Percentiles rank a stretch among this genome's conserved stretches.
Evolutionary conservation across 371 early-diverging fungal genomes (phyloP).

Genomic region (Batrachochytrium dendrobatidis): DNA sequence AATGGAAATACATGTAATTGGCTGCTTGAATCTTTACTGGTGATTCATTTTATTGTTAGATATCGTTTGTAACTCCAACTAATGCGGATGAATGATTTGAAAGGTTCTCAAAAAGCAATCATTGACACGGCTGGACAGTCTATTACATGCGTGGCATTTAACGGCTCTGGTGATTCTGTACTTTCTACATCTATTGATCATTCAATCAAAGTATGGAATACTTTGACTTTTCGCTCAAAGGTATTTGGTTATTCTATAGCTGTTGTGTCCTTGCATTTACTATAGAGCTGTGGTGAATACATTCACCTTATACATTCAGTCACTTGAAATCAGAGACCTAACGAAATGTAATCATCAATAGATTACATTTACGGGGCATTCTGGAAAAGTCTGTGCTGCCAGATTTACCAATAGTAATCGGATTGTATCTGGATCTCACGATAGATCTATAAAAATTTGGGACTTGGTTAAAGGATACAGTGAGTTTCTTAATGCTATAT

Average conservation of each 20-base stretch:
- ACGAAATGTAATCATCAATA: too few relatives aligned
- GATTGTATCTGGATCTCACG: constrained; percentile 90
- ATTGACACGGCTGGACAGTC: constrained; percentile 80
- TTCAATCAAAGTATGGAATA: constrained; percentile 78
- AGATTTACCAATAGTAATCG: constrained; percentile 75
- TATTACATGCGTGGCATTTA: constrained; percentile 77
- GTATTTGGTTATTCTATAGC: constrained; percentile 15
- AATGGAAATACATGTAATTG: constrained; percentile 65
- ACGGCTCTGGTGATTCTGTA: constrained; percentile 64
- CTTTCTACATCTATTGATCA: constrained; percentile 87
- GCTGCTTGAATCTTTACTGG: not conserved
- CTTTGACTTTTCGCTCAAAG: constrained; percentile 60
- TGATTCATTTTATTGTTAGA: too few relatives aligned
- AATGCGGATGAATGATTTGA: not conserved
- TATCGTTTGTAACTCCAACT: too few relatives aligned
- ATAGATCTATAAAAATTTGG: constrained; percentile 93
- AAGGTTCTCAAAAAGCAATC: constrained; percentile 30
- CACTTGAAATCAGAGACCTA: too few relatives aligned
- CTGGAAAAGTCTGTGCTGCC: constrained; percentile 85
- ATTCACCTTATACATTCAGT: too few relatives aligned
- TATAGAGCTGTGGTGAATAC: too few relatives aligned
- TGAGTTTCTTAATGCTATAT: constrained; percentile 29
- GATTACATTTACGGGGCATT: constrained; percentile 93
- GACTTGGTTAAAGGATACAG: constrained; percentile 82
- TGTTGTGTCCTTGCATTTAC: too few relatives aligned